Conservation (phyloP, 148 eudicot genomes). For the Silene uniflora region DNA sequence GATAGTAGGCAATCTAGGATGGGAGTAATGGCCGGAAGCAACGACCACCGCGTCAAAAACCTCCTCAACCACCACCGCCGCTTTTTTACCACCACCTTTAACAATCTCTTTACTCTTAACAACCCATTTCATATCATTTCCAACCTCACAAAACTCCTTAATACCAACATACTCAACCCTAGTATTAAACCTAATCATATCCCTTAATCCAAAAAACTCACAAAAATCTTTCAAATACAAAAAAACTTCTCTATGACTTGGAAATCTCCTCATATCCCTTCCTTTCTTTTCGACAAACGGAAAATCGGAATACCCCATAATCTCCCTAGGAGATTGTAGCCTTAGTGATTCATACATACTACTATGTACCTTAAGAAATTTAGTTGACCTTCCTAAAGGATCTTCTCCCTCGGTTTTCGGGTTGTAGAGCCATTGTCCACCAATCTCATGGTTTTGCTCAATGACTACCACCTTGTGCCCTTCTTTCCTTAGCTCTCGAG, state of each 20-base stretch:
- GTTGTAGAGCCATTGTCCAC: conserved; percentile 83
- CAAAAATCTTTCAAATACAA: conserved; percentile 64
- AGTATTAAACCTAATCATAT: conserved; percentile 64
- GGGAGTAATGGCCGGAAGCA: conserved; percentile 76
- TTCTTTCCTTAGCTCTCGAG: conserved; percentile 70
- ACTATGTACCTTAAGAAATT: conserved; percentile 52
- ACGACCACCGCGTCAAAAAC: conserved; percentile 80
- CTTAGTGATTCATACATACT: conserved; percentile 67
- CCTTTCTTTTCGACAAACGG: conserved; percentile 65
- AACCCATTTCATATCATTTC: conserved; percentile 51
- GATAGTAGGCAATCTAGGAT: conserved; percentile 65
- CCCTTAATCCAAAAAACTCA: conserved; percentile 58
- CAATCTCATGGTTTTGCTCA: conserved; percentile 81
- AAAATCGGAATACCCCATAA: conserved; percentile 74
- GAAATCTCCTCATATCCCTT: conserved; percentile 73
- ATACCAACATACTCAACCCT: conserved; percentile 68
- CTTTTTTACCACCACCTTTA: conserved; percentile 9
- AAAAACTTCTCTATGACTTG: conserved; percentile 58
- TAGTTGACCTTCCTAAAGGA: conserved; percentile 44
- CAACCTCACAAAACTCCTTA: conserved; percentile 35
- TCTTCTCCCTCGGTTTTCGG: conserved; percentile 56
- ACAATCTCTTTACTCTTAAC: conserved; percentile 50
- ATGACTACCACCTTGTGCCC: conserved; percentile 64
- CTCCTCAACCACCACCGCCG: conserved; percentile 48
- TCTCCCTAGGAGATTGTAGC: conserved; percentile 63